Evolutionary conservation across 1,284 basidiomycete genomes (phyloP).

Genomic region (Tilletia walkeri): DNA sequence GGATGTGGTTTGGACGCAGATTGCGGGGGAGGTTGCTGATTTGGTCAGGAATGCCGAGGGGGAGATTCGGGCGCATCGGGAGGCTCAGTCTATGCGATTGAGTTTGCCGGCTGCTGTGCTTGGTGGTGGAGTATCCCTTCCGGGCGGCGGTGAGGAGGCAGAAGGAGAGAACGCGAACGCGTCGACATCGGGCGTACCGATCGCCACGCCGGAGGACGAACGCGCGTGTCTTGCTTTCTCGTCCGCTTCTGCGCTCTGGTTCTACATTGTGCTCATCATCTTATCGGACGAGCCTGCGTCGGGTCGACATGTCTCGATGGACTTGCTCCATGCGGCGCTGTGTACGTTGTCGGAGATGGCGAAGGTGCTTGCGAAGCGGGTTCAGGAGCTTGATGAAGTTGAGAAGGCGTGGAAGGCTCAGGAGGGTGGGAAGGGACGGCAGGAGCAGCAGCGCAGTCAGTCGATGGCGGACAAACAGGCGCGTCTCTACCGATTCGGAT

Average conservation of each 20-base stretch:
- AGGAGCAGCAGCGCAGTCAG: neutral
- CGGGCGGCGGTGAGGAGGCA: neutral
- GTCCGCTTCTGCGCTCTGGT: slow-evolving; percentile 40
- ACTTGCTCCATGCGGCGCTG: slow-evolving; percentile 34
- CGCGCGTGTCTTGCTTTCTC: slow-evolving; percentile 29
- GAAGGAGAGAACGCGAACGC: neutral
- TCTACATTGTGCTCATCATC: slow-evolving; percentile 45
- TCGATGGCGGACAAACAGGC: slow-evolving; percentile 20
- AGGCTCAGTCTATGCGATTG: neutral
- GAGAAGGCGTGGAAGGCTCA: slow-evolving; percentile 2
- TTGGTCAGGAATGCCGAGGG: slow-evolving; percentile 16
- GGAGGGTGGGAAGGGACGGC: neutral
- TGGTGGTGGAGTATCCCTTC: too few species aligned
- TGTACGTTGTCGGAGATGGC: slow-evolving; percentile 34
- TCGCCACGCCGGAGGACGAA: neutral
- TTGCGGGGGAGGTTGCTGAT: slow-evolving; percentile 32
- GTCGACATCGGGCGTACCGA: neutral
- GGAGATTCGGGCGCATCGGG: neutral
- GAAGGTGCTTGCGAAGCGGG: slow-evolving; percentile 23
- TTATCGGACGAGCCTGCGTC: slow-evolving; percentile 35
- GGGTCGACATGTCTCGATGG: slow-evolving; percentile 32
- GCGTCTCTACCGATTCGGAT: slow-evolving; percentile 26
- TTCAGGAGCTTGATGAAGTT: slow-evolving; percentile 12
- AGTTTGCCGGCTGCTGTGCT: neutral
- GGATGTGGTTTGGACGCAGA: slow-evolving; percentile 36